Evolutionary conservation across 306 rosid species (phyloP).

Genomic region (Cicer judaicum): DNA sequence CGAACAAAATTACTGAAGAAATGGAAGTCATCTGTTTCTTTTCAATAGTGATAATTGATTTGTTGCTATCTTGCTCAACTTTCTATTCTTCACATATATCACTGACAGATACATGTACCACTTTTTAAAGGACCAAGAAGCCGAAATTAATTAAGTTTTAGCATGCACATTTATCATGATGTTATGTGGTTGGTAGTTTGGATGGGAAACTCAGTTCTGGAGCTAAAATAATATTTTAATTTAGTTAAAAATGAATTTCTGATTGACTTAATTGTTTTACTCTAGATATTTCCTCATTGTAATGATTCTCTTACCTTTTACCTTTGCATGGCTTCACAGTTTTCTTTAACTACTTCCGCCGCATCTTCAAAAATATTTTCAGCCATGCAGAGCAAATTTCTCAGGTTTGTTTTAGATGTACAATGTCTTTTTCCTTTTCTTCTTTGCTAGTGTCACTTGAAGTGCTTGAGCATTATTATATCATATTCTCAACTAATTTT

Average conservation of each 20-base stretch:
- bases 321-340: conserved; percentile 58
- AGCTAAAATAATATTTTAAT: neutral
- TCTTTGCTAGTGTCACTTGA: conserved; percentile 11
- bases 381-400: conserved; percentile 96
- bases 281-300: conserved; percentile 13
- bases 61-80: conserved; percentile 25
- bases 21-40: conserved; percentile 32
- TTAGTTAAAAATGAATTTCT: neutral
- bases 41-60: neutral
- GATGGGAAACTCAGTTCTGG: conserved; percentile 25
- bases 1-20: conserved; percentile 1
- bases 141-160: neutral
- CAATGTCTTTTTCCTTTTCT: neutral
- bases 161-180: conserved; percentile 4
- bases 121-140: conserved; percentile 10
- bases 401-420: conserved; percentile 62
- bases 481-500: conserved; percentile 19
- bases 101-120: neutral
- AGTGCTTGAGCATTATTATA: neutral
- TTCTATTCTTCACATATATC: conserved; percentile 11
- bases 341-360: conserved; percentile 82
- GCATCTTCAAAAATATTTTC: conserved; percentile 92
- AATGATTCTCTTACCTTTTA: conserved; percentile 5
- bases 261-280: conserved; percentile 19
- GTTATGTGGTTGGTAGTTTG: conserved; percentile 22